A percentile compares a stretch with the other conserved stretches of the same genome.
phyloP scores from a whole-genome alignment of 78 protist genomes.

The Dictyostelium brefeldianum region DNA sequence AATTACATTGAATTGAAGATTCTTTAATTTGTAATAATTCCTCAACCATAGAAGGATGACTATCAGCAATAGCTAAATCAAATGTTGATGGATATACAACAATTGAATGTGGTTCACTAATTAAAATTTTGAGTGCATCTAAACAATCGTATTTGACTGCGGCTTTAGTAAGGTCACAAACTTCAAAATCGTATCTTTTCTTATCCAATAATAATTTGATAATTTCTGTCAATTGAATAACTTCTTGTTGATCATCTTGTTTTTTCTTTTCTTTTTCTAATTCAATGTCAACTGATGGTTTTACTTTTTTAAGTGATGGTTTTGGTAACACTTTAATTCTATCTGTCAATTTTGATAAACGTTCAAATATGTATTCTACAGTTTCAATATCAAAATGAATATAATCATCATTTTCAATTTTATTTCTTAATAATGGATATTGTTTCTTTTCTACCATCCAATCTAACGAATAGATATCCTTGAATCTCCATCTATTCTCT shows the following conservation, averaged over 20 bases:
- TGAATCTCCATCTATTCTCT: background rate
- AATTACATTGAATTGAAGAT: background rate
- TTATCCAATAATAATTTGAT: background rate
- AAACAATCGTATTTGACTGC: background rate
- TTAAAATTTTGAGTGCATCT: background rate
- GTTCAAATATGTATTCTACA: background rate
- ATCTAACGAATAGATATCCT: background rate
- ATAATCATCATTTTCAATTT: background rate
- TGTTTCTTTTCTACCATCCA: background rate
- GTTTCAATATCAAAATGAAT: background rate
- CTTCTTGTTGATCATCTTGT: background rate
- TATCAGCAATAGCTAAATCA: background rate
- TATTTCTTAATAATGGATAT: background rate
- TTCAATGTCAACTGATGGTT: no score
- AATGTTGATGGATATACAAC: background rate
- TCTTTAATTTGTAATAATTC: background rate
- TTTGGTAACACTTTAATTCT: background rate
- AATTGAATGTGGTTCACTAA: background rate
- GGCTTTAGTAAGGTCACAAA: background rate
- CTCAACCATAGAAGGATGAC: background rate
- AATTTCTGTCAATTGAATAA: background rate
- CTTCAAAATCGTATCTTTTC: background rate
- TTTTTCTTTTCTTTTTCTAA: background rate
- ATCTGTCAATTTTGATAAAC: background rate
- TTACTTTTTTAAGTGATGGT: background rate